These are phyloP conservation scores for Pterocarpus macrocarpus DNA, from an alignment of 306 rosid genomes.

Conservation along the genomic window DNA sequence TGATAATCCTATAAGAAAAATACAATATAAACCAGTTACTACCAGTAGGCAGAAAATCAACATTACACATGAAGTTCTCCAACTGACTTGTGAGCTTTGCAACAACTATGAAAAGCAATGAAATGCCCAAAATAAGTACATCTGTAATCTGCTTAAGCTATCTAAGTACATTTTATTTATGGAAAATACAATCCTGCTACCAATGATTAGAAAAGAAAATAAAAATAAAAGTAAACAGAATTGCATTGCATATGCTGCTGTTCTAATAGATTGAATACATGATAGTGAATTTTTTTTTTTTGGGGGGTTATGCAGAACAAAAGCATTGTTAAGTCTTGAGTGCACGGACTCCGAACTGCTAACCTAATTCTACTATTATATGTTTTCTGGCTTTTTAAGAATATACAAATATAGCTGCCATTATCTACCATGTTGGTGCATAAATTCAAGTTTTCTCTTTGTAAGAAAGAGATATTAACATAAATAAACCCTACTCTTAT, in stretches of 20 bases:
- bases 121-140: neutral
- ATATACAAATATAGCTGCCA: neutral
- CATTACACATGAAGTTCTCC: neutral
- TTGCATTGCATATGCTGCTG: neutral
- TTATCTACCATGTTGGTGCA: neutral
- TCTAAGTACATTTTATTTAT: slow-evolving; percentile 4
- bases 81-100: neutral
- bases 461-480: neutral
- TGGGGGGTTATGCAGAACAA: neutral
- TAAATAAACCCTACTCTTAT: slow-evolving; percentile 22
- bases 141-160: neutral
- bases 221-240: neutral
- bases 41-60: neutral
- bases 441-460: neutral
- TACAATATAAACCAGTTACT: neutral
- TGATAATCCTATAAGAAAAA: neutral
- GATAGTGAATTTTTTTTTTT: neutral
- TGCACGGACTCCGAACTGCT: neutral
- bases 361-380: neutral
- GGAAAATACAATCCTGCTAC: neutral
- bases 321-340: neutral
- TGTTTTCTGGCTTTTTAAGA: neutral
- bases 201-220: neutral
- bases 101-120: neutral
- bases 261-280: neutral